phyloP scores from a whole-genome alignment of 352 stramenopile genomes.

The Phytophthora palmivora region DNA sequence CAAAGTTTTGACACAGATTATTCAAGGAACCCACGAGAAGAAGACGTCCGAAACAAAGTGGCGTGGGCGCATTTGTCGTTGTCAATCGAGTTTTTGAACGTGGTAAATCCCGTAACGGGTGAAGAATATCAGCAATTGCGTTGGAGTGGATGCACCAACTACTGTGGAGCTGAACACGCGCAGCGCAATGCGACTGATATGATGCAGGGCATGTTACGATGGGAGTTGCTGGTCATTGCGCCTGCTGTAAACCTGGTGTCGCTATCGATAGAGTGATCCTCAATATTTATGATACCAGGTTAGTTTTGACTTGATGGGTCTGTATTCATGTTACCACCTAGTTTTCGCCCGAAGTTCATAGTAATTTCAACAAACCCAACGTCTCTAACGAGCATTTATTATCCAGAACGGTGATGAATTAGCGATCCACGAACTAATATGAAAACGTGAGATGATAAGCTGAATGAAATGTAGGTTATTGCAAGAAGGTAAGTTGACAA shows the following conservation, averaged over 20 bases:
- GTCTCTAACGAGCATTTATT: no score
- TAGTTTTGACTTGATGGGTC: no score
- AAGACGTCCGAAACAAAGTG: slow-evolving; percentile 30
- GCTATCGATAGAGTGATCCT: slow-evolving; percentile 27
- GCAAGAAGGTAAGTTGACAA: no score
- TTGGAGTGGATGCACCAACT: slow-evolving; percentile 49
- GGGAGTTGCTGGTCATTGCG: slow-evolving; percentile 44
- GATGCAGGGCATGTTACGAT: slow-evolving; percentile 44
- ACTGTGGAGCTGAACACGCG: slow-evolving; percentile 42
- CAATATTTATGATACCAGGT: slow-evolving; percentile 7
- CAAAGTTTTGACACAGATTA: slow-evolving; percentile 45
- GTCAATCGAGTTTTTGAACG: slow-evolving; percentile 48
- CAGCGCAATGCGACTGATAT: slow-evolving; percentile 46
- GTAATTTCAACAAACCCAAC: no score
- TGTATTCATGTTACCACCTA: no score
- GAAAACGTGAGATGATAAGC: no score
- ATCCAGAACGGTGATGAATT: no score
- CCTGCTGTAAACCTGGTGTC: slow-evolving; percentile 36
- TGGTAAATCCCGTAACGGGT: slow-evolving; percentile 34
- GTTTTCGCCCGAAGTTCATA: no score
- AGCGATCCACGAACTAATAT: no score
- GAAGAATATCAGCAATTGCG: slow-evolving; percentile 40
- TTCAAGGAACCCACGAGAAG: slow-evolving; percentile 10
- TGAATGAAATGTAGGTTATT: no score
- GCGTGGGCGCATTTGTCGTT: slow-evolving; percentile 50